Conservation (phyloP, 805 yeast genomes). For the Cyberlindnera petersonii region DNA sequence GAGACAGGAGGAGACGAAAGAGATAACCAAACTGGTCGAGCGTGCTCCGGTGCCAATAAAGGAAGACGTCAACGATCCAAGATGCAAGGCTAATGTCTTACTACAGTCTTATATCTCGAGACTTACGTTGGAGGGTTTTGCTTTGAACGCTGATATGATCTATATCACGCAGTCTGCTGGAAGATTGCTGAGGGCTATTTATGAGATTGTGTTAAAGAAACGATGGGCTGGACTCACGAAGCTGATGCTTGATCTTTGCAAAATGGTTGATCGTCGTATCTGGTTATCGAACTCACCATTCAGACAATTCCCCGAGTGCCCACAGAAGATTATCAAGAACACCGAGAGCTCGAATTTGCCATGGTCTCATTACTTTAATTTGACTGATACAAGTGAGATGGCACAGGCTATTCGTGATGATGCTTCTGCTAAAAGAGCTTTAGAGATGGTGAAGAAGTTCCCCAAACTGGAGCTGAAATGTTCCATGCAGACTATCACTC, state of each 20-base stretch:
- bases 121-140: constrained; percentile 77
- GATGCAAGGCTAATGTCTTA: constrained; percentile 74
- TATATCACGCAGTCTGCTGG: constrained; percentile 93
- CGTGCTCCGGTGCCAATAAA: constrained; percentile 83
- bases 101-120: constrained; percentile 85
- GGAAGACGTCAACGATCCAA: constrained; percentile 64
- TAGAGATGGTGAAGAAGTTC: constrained; percentile 60
- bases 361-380: constrained; percentile 69
- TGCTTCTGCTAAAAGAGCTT: constrained; percentile 55
- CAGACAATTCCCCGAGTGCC: constrained; percentile 74
- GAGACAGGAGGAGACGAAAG: constrained; percentile 79
- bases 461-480: constrained; percentile 64
- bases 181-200: constrained; percentile 78
- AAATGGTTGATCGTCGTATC: constrained; percentile 73
- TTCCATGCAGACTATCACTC: constrained; percentile 72
- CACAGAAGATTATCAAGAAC: constrained; percentile 62
- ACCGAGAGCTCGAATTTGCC: constrained; percentile 82
- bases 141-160: constrained; percentile 88
- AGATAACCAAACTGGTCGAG: constrained; percentile 63
- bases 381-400: constrained; percentile 67
- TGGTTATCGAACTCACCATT: constrained; percentile 88
- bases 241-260: constrained; percentile 58
- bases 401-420: constrained; percentile 78
- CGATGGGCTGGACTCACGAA: constrained; percentile 68
- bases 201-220: constrained; percentile 67